phyloP scores from a whole-genome alignment of 805 yeast genomes.

The Starmerella tilneyi region DNA sequence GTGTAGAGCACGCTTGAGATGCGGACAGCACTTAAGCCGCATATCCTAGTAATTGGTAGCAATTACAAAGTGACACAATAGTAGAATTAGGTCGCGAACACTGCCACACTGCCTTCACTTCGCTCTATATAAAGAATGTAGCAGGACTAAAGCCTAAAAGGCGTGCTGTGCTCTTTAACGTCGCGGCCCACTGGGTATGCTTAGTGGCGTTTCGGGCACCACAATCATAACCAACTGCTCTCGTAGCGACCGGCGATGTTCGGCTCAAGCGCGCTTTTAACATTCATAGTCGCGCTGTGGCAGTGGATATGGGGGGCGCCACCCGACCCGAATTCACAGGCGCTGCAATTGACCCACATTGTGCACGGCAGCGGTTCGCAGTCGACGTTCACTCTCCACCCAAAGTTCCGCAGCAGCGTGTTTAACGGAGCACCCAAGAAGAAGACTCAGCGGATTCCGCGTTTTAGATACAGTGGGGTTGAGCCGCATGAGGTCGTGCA shows the following conservation, averaged over 20 bases:
- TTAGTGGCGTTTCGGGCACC: no score
- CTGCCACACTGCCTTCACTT: no score
- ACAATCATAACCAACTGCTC: slow-evolving; percentile 2
- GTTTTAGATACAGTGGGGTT: slow-evolving; percentile 6
- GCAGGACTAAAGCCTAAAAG: no score
- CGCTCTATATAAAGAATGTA: no score
- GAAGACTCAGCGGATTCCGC: slow-evolving; percentile 9
- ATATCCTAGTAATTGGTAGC: no score
- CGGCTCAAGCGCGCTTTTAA: neutral
- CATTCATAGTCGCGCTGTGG: neutral
- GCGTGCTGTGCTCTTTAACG: no score
- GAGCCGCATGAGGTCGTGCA: neutral
- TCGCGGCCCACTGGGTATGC: no score
- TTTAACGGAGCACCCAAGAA: neutral
- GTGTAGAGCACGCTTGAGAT: no score
- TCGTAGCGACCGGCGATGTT: slow-evolving; percentile 1
- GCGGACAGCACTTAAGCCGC: no score
- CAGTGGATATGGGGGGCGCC: neutral
- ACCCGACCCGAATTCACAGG: neutral
- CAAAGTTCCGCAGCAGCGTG: neutral
- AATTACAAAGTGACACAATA: no score
- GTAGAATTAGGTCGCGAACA: no score
- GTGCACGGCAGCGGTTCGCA: slow-evolving; percentile 1
- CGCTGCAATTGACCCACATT: slow-evolving; percentile 12
- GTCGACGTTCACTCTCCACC: slow-evolving; percentile 9